Base-by-base conservation (phyloP, 306 rosid genomes). In the Trifolium subterraneum region DNA sequence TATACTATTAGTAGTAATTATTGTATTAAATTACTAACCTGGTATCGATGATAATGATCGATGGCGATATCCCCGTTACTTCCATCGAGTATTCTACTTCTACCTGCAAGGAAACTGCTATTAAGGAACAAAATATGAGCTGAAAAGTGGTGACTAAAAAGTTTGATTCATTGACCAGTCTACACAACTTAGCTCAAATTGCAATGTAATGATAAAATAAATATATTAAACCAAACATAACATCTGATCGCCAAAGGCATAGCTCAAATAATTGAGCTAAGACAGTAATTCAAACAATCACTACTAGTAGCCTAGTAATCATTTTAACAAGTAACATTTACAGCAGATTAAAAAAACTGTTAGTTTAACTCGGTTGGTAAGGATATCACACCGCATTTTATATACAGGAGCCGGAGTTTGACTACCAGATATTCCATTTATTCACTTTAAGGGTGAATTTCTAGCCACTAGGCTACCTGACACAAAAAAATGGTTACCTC, bases 21-120 rank as follows among this genome's bases (percentile, higher is more conserved):
- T 29, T 29, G 33, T 29, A 4, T 29, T 29, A 29, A 29, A 29
- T 29, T 29, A 29, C 33, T 1, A 29, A 29, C 65, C 65, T 29
- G 48, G 39, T 39, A 67, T 12, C 60, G 78, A 64, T 74, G 64
- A 56, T 78, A 82, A 69, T 82, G 86, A 25, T 82, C 86, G 38
- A 61, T 50, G 0, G 86, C 71, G 22, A 78, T 50, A 70, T 82
- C 86, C 10, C 80, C 86, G 4, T 64, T 82, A 52, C 71, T 70
- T n/a, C 56, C 71, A 13, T 70, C 86, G 0, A 36, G 2, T 69
- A 78, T 82, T 38, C 23, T 23, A 8, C 19, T 9, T 31, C 11
- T 35, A 44, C 83, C 83, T 78, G 83, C 59, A 27, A 56, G 0
- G 7, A 56, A 1, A 20, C 44, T 41, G 4, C 11, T 36, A 7